These are phyloP conservation scores for Teratosphaeria zuluensis DNA, from an alignment of 2,329 filamentous ascomycete species.

Conservation along the genomic window DNA sequence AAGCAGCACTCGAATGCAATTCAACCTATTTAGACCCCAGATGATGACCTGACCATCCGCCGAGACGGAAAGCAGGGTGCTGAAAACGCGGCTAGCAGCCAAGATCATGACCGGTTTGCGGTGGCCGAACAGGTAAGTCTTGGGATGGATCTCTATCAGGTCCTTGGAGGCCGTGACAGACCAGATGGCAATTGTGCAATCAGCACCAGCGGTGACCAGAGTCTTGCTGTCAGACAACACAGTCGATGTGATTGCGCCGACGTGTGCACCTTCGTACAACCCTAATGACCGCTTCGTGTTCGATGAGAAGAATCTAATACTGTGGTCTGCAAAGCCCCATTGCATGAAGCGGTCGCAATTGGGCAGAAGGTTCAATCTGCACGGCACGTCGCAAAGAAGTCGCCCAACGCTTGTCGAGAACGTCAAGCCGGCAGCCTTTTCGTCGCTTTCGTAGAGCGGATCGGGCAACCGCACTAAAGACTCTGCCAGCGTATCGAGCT, in stretches of 20 bases:
- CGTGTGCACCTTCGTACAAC: conserved; percentile 86
- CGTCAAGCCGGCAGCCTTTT: conserved; percentile 68
- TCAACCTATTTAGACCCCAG: conserved; percentile 88
- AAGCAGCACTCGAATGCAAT: conserved; percentile 52
- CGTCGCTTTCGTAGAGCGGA: conserved; percentile 64
- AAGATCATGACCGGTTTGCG: conserved; percentile 72
- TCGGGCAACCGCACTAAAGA: conserved; percentile 69
- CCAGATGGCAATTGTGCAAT: conserved; percentile 85
- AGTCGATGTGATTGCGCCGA: conserved; percentile 75
- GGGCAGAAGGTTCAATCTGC: conserved; percentile 79
- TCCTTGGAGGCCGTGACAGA: conserved; percentile 53
- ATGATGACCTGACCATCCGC: conserved; percentile 73
- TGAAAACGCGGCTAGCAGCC: conserved; percentile 78
- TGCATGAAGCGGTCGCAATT: conserved; percentile 83
- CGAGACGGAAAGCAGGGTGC: conserved; percentile 75
- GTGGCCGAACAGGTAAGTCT: conserved; percentile 81
- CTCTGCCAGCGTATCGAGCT: conserved; percentile 69
- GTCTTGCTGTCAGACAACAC: conserved; percentile 84
- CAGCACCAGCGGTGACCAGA: conserved; percentile 81
- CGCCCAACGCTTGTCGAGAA: conserved; percentile 74
- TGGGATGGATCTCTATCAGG: conserved; percentile 66
- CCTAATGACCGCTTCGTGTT: conserved; percentile 77
- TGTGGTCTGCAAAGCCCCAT: conserved; percentile 92
- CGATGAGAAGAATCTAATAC: conserved; percentile 79
- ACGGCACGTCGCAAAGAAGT: conserved; percentile 71